Evolutionary conservation across 2,329 filamentous ascomycete genomes (phyloP).

Genomic region (Leptographium galeiforme): DNA sequence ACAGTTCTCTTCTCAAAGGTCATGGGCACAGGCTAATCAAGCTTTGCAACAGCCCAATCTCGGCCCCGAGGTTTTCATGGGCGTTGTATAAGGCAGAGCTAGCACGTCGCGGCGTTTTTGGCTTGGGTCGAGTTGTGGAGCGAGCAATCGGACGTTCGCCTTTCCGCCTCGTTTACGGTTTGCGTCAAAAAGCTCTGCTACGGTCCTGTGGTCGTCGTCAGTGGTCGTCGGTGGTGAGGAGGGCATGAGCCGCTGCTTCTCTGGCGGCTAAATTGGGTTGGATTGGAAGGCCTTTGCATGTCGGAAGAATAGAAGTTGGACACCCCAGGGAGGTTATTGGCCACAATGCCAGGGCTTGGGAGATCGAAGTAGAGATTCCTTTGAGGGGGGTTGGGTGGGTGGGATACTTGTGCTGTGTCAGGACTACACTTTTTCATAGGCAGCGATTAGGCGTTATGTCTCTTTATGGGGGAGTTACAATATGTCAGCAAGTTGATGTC

Average conservation of each 20-base stretch:
- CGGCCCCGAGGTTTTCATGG: slow-evolving; percentile 10
- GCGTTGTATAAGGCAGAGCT: neutral
- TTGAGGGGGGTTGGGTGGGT: too few relatives aligned
- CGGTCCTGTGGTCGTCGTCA: neutral
- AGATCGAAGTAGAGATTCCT: too few relatives aligned
- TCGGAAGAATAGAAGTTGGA: neutral
- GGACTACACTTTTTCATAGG: neutral
- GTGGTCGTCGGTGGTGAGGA: neutral
- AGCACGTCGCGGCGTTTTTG: neutral
- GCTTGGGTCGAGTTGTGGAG: neutral
- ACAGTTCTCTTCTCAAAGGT: neutral
- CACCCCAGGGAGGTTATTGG: too few relatives aligned
- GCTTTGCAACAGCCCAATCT: slow-evolving; percentile 6
- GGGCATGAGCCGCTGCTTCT: neutral
- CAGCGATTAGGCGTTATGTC: neutral
- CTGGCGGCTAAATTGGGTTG: neutral
- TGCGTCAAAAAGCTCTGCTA: neutral
- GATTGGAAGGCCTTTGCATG: neutral
- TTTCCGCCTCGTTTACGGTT: neutral
- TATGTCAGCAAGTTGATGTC: neutral
- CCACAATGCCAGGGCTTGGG: too few relatives aligned
- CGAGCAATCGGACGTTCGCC: neutral
- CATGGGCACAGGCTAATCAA: slow-evolving; percentile 2
- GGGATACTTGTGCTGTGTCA: too few relatives aligned
- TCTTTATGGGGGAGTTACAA: neutral